Base-by-base conservation (phyloP, 176 grass and related monocot genomes). In the Leersia perrieri region DNA sequence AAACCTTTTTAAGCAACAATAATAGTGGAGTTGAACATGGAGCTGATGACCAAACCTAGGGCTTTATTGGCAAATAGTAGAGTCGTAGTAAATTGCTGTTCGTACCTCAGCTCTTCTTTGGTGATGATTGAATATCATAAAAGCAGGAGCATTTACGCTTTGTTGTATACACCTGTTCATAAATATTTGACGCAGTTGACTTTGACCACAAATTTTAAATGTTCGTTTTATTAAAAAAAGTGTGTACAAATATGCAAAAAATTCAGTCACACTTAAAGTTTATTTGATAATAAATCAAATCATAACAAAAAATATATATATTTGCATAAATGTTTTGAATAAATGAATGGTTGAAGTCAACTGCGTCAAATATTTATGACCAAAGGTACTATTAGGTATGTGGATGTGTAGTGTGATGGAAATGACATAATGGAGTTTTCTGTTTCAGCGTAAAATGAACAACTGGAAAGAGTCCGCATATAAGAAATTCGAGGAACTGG, bases 391-490 rank as follows among this genome's bases (percentile, higher is more conserved):
- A n/a, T n/a, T n/a, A n/a, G n/a, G n/a, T n/a, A n/a, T n/a, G n/a
- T n/a, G n/a, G n/a, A n/a, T 65, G 30, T 66, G 0, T 7, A 67
- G 33, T 36, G 25, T 71, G 5, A 28, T 28, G 13, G 23, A 0
- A 27, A 47, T 72, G 41, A 20, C 69, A 47, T 26, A 38, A 26
- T 5, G 57, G 73, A 38, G 15, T 36, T 11, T 63, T 63, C 2
- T 77, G 25, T 77, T 77, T 7, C 58, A 77, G 74, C 14, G 0
- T 77, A 77, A 30, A 30, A 8, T 77, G 35, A 63, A 77, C 34
- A 63, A 22, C 0, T 77, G 74, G 74, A 63, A 63, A 63, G 7
- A 9, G 35, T 77, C 74, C 13, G 74, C 58, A 0, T 7, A 42
- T 29, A 42, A 29, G 34, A 22, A 42, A 30, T 63, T 77, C 63